Percentiles rank a stretch among this genome's conserved stretches.
phyloP scores from a whole-genome alignment of 1,284 basidiomycete species.

The Gymnopus androsaceus region DNA sequence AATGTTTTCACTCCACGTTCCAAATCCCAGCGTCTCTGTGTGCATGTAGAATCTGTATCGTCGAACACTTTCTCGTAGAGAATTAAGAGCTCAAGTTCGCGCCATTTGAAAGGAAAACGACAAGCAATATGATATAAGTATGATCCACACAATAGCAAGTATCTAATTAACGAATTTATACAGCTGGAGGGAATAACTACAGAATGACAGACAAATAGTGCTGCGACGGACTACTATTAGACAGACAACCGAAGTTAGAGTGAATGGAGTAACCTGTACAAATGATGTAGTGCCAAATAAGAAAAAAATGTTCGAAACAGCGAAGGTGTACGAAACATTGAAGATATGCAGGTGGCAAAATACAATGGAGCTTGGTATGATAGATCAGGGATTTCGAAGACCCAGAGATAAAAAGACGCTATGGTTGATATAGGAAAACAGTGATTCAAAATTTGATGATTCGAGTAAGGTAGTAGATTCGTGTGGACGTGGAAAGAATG shows the following conservation, averaged over 20 bases:
- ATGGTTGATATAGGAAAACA: conserved; percentile 15
- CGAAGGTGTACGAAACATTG: conserved; percentile 43
- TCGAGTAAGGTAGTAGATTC: conserved; percentile 31
- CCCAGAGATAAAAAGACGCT: conserved; percentile 25
- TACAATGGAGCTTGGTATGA: conserved; percentile 65
- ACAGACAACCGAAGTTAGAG: conserved; percentile 53
- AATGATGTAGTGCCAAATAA: conserved; percentile 50
- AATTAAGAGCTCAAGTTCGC: too few species aligned
- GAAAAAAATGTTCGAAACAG: conserved; percentile 41
- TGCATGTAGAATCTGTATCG: too few species aligned
- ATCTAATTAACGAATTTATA: conserved; percentile 50
- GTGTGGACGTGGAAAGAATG: conserved; percentile 19
- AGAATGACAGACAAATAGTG: conserved; percentile 63
- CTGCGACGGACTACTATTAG: conserved; percentile 55
- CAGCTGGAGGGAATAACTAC: conserved; percentile 60
- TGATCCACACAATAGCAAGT: conserved; percentile 21
- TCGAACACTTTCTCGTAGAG: too few species aligned
- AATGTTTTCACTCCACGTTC: neutral
- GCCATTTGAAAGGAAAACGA: conserved; percentile 2
- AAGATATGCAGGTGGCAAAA: conserved; percentile 64
- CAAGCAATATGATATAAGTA: conserved; percentile 13
- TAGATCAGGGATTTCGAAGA: conserved; percentile 30
- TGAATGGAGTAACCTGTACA: conserved; percentile 58
- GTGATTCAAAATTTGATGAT: conserved; percentile 31
- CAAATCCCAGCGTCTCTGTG: neutral